These are phyloP conservation scores for Exophiala lecanii-corni DNA, from an alignment of 2,329 filamentous ascomycete species.

Conservation along the genomic window DNA sequence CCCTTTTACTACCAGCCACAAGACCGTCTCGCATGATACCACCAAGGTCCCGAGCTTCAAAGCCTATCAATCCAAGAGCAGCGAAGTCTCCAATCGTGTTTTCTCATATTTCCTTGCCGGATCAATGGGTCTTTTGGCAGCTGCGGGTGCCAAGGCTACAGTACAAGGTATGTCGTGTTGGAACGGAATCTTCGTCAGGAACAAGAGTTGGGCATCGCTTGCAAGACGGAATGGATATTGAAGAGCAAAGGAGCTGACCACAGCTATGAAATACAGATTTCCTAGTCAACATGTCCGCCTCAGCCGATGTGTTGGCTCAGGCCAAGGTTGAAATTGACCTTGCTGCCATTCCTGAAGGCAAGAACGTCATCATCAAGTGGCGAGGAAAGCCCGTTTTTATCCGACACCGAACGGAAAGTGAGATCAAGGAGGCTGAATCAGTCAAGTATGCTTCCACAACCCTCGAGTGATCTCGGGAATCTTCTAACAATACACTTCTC, in stretches of 20 bases:
- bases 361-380: slow-evolving; percentile 99
- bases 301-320: slow-evolving; percentile 96
- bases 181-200: not conserved
- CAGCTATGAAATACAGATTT: slow-evolving; percentile 63
- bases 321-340: slow-evolving; percentile 99
- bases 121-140: slow-evolving; percentile 84
- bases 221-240: no score
- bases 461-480: not conserved
- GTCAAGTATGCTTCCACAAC: slow-evolving; percentile 51
- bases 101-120: slow-evolving; percentile 99
- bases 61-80: slow-evolving; percentile 72
- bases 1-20: slow-evolving; percentile 49
- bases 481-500: slow-evolving; percentile 1
- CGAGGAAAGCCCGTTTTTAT: slow-evolving; percentile 99
- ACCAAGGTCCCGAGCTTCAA: slow-evolving; percentile 82
- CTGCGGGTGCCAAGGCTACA: slow-evolving; percentile 93
- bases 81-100: slow-evolving; percentile 70
- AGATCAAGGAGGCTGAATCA: slow-evolving; percentile 93
- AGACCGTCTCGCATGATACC: slow-evolving; percentile 43
- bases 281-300: slow-evolving; percentile 99
- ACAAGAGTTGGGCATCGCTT: not conserved
- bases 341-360: slow-evolving; percentile 89
- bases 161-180: slow-evolving; percentile 73
- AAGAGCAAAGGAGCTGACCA: slow-evolving; percentile 9
- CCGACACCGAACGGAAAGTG: slow-evolving; percentile 87